Conservation (phyloP, 805 yeast species). For the Candida oleophila region DNA sequence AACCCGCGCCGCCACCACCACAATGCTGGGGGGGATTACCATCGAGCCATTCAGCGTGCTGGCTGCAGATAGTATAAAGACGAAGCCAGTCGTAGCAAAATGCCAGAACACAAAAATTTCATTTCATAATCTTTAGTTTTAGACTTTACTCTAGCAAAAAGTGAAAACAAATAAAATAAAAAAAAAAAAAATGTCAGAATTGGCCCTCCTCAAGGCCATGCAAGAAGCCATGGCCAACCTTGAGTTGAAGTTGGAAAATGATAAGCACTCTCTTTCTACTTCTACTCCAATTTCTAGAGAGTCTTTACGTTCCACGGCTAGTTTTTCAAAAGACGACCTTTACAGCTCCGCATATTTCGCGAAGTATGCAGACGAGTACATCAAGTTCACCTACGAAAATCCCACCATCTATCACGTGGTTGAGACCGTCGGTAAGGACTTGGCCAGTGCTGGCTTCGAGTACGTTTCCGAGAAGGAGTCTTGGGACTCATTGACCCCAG, state of each 20-base stretch:
- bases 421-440: slow-evolving; percentile 43
- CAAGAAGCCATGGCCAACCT: slow-evolving; percentile 3
- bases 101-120: too few relatives aligned
- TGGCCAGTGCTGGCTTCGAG: slow-evolving; percentile 60
- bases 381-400: slow-evolving; percentile 66
- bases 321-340: not conserved
- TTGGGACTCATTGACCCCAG: slow-evolving; percentile 49
- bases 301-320: not conserved
- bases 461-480: slow-evolving; percentile 62
- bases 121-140: too few relatives aligned
- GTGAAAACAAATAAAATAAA: too few relatives aligned
- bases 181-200: not conserved
- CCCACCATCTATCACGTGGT: slow-evolving; percentile 81
- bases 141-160: too few relatives aligned
- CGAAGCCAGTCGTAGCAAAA: too few relatives aligned
- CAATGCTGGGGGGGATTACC: not conserved
- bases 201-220: slow-evolving; percentile 2
- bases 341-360: slow-evolving; percentile 16
- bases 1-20: too few relatives aligned
- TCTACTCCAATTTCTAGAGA: not conserved
- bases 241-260: not conserved
- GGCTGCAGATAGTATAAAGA: not conserved
- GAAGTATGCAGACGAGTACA: slow-evolving; percentile 46
- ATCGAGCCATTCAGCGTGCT: not conserved
- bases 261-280: not conserved